Conservation (phyloP, 495 filamentous ascomycete genomes). For the Amniculicola lignicola region DNA sequence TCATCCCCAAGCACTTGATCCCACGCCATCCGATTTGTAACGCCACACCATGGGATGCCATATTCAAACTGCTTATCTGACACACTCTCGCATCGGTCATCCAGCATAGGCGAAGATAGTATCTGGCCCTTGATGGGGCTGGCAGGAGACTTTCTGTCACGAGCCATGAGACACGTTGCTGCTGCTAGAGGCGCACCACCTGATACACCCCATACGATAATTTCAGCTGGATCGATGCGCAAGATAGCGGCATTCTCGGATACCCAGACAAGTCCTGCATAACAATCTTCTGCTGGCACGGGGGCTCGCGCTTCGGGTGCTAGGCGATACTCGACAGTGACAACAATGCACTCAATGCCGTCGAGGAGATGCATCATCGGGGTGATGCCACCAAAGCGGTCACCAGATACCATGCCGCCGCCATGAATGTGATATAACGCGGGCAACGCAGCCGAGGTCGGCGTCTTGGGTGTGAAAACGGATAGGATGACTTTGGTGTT, state of each 20-base stretch:
- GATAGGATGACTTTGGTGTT: background rate
- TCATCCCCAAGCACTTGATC: background rate
- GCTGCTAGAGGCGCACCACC: conserved; percentile 48
- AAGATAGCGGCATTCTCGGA: conserved; percentile 41
- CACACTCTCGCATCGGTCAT: conserved; percentile 8
- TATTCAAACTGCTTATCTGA: conserved; percentile 35
- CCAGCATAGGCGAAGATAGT: conserved; percentile 3
- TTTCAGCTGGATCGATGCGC: conserved; percentile 42
- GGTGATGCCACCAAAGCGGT: conserved; percentile 24
- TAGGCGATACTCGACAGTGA: conserved; percentile 45
- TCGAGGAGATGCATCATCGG: conserved; percentile 31
- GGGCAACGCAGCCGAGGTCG: too few species aligned
- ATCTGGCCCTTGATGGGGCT: background rate
- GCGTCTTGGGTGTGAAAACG: conserved; percentile 1
- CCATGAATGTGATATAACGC: too few species aligned
- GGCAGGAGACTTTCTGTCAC: conserved; percentile 37
- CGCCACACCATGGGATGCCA: conserved; percentile 21
- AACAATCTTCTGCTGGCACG: conserved; percentile 40
- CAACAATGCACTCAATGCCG: conserved; percentile 11
- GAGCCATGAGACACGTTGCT: conserved; percentile 43
- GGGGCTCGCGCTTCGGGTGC: conserved; percentile 45
- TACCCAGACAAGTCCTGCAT: conserved; percentile 46
- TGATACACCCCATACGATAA: conserved; percentile 42
- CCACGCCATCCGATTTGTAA: background rate
- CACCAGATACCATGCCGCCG: conserved; percentile 43